Base-by-base conservation (phyloP, 257 asterid species). In the Gentiana straminea region DNA sequence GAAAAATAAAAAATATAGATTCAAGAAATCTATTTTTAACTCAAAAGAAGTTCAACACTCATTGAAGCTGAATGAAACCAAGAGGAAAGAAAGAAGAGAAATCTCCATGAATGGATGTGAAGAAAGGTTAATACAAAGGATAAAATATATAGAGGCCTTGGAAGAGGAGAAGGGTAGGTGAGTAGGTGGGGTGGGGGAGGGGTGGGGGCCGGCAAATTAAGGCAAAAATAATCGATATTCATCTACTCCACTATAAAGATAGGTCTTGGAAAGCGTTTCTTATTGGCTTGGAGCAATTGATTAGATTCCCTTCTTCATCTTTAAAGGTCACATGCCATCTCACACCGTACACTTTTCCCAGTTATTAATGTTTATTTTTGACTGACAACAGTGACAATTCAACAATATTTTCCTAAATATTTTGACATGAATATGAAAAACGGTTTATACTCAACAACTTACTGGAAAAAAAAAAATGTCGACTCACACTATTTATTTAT, bases 221-320 rank as follows among this genome's bases (percentile, higher is more conserved):
- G 64, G 52, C 53, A 57, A 60, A 61, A 62, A 47, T 5, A 3
- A 7, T 41, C 9, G 46, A 10, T 10, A 33, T 61, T 62, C 64
- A 57, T 59, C 45, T 53, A 44, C 51, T 52, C 43, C 62, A 51
- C 60, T 71, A 72, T 66, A 74, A 62, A 39, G 74, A 72, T 66
- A 74, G 62, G 77, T 63, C 64, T 68, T 52, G 75, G 72, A 71
- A 71, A 79, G 57, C 60, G 68, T 69, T 70, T 53, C 24, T 9
- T 50, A 67, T 39, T 52, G 69, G 55, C 47, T 35, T 55, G 46
- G 46, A 54, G 70, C 62, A 69, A 73, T 77, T 69, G 77, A 74
- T 69, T 75, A 71, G 92, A 80, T 83, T 78, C 83, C 76, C 70
- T 55, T 13, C 12, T 3, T 4, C 44, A 4, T 3, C 8, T 3